Evolutionary conservation across 2,329 filamentous ascomycete species (phyloP).

Genomic region (Cladophialophora yegresii): DNA sequence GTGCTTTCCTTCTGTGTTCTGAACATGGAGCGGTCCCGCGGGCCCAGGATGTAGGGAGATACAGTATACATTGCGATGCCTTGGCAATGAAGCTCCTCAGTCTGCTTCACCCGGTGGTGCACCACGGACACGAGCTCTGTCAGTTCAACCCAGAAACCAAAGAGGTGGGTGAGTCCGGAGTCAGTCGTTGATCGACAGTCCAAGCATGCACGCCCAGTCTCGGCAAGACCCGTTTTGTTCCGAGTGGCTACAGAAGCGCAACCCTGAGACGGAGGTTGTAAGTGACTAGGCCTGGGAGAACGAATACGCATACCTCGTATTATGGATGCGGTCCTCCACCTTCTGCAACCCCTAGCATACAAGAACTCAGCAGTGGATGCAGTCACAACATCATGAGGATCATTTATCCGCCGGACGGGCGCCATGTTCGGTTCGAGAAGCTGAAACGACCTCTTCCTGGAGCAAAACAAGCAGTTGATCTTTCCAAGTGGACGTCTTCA

Average conservation of each 20-base stretch:
- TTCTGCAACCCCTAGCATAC: not conserved
- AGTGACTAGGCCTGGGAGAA: not conserved
- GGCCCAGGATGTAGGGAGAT: no score
- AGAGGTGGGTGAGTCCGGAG: not conserved
- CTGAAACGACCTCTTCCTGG: not conserved
- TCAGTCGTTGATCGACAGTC: not conserved
- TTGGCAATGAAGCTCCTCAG: no score
- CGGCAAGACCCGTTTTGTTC: not conserved
- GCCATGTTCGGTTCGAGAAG: not conserved
- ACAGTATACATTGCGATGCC: no score
- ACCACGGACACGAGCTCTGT: no score
- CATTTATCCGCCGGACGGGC: not conserved
- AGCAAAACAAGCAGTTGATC: not conserved
- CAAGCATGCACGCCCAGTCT: not conserved
- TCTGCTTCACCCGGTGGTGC: no score
- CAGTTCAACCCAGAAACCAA: no score
- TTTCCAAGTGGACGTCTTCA: not conserved
- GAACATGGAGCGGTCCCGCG: no score
- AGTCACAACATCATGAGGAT: not conserved
- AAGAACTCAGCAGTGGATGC: not conserved
- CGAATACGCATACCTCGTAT: no score
- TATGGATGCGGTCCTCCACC: not conserved
- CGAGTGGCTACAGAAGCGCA: not conserved
- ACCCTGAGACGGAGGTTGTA: not conserved
- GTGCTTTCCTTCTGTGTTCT: no score